A percentile compares a stretch with the other conserved stretches of the same genome.
These are phyloP conservation scores for Panicum hallii DNA, from an alignment of 202 grass and related monocot species.

Conservation along the genomic window DNA sequence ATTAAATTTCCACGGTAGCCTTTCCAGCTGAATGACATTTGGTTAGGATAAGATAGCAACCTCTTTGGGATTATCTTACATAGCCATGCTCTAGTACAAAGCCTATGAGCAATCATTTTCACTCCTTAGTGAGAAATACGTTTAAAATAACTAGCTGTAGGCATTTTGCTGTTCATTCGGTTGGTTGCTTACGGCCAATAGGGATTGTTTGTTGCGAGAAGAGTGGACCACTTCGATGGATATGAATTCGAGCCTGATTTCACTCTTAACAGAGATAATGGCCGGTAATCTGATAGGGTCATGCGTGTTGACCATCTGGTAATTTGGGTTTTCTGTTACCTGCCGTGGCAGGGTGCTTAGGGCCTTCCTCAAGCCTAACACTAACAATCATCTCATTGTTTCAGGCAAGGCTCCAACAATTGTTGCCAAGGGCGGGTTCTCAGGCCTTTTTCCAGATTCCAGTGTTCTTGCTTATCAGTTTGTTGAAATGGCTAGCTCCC, in stretches of 20 bases:
- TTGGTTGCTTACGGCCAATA: not conserved
- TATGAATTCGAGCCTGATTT: slow-evolving; percentile 10
- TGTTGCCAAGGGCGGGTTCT: slow-evolving; percentile 90
- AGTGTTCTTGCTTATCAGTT: slow-evolving; percentile 40
- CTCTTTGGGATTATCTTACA: slow-evolving; percentile 29
- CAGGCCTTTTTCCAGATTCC: slow-evolving; percentile 89
- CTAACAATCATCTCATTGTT: slow-evolving; percentile 41
- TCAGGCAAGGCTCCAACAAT: slow-evolving; percentile 69
- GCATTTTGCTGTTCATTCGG: not conserved
- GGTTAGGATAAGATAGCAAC: slow-evolving; percentile 32
- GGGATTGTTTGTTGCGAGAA: slow-evolving; percentile 7
- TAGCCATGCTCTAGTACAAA: slow-evolving; percentile 8
- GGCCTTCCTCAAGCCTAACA: slow-evolving; percentile 11
- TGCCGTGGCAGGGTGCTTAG: slow-evolving; percentile 1
- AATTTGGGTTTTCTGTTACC: slow-evolving; percentile 8
- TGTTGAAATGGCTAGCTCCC: not conserved
- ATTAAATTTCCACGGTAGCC: slow-evolving; percentile 15
- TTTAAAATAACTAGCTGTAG: not conserved
- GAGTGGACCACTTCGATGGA: not conserved
- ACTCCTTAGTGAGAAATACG: slow-evolving; percentile 16
- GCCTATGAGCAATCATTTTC: not conserved
- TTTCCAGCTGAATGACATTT: slow-evolving; percentile 47
- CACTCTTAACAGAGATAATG: slow-evolving; percentile 1
- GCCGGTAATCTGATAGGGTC: not conserved
- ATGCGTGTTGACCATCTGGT: not conserved